Evolutionary conservation across 2,329 filamentous ascomycete species (phyloP).

Genomic region (Aureobasidium sp.): DNA sequence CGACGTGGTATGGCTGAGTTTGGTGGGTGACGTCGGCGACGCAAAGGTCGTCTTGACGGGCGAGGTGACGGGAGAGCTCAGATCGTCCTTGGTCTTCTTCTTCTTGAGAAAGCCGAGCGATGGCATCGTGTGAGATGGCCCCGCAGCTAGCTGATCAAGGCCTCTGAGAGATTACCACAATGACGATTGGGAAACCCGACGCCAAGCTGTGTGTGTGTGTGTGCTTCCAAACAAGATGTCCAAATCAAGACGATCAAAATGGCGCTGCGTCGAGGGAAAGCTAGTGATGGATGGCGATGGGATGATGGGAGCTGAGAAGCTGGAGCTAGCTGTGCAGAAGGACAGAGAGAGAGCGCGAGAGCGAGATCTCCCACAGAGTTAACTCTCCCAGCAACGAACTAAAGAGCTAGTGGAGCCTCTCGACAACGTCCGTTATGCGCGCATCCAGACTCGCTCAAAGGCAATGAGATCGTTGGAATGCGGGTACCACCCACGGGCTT

Average conservation of each 20-base stretch:
- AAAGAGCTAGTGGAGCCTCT: conserved; percentile 17
- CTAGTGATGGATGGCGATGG: neutral
- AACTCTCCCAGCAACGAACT: conserved; percentile 10
- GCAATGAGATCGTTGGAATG: conserved; percentile 17
- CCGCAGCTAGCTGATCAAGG: conserved; percentile 11
- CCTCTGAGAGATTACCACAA: conserved; percentile 12
- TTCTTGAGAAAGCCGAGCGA: conserved; percentile 95
- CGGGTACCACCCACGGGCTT: conserved; percentile 15
- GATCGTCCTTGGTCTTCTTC: conserved; percentile 89
- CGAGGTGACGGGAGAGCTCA: conserved; percentile 57
- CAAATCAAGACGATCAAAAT: too few species aligned
- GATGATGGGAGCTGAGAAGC: conserved; percentile 15
- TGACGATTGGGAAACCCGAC: neutral
- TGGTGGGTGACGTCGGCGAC: conserved; percentile 7
- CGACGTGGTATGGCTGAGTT: conserved; percentile 2
- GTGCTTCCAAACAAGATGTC: neutral
- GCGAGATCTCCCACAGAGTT: conserved; percentile 11
- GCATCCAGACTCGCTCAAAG: conserved; percentile 14
- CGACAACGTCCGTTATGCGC: conserved; percentile 15
- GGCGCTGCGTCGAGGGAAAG: neutral
- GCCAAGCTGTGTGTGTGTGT: neutral
- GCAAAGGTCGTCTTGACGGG: conserved; percentile 48
- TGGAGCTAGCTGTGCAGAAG: neutral
- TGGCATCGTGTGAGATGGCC: conserved; percentile 59
- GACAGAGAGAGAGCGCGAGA: conserved; percentile 4